phyloP scores from a whole-genome alignment of 2,329 filamentous ascomycete genomes.

The Penicillium sp. region DNA sequence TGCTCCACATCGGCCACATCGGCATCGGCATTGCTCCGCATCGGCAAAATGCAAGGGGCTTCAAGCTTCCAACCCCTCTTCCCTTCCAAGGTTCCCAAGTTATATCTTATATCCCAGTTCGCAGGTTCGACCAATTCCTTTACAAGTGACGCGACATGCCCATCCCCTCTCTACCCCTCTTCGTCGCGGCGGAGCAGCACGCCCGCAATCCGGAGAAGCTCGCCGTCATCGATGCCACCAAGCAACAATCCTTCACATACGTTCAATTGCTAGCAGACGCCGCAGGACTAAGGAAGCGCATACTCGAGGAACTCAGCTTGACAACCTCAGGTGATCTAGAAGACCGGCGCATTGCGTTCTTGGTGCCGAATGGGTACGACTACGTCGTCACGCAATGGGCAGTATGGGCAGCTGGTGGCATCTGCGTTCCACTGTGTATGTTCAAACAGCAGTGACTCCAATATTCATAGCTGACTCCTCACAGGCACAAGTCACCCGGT shows the following conservation, averaged over 20 bases:
- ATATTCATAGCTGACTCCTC: constrained; percentile 5
- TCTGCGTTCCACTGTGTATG: constrained; percentile 47
- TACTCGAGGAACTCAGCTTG: constrained; percentile 35
- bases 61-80: neutral
- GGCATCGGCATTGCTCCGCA: neutral
- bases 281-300: constrained; percentile 36
- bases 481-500: constrained; percentile 44
- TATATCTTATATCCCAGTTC: neutral
- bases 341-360: constrained; percentile 42
- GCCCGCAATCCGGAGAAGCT: constrained; percentile 37
- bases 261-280: constrained; percentile 43
- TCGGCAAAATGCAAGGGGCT: neutral
- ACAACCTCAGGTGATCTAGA: constrained; percentile 31
- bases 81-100: neutral
- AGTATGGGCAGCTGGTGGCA: constrained; percentile 46
- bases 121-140: neutral
- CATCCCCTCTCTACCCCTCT: constrained; percentile 43
- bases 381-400: constrained; percentile 47
- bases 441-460: neutral
- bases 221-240: constrained; percentile 42
- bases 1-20: neutral
- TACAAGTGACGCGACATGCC: constrained; percentile 15
- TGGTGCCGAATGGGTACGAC: constrained; percentile 44
- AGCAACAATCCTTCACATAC: constrained; percentile 43
- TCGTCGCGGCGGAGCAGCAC: constrained; percentile 39